These are phyloP conservation scores for Fraxinus excelsior DNA, from an alignment of 257 asterid species.

Conservation along the genomic window DNA sequence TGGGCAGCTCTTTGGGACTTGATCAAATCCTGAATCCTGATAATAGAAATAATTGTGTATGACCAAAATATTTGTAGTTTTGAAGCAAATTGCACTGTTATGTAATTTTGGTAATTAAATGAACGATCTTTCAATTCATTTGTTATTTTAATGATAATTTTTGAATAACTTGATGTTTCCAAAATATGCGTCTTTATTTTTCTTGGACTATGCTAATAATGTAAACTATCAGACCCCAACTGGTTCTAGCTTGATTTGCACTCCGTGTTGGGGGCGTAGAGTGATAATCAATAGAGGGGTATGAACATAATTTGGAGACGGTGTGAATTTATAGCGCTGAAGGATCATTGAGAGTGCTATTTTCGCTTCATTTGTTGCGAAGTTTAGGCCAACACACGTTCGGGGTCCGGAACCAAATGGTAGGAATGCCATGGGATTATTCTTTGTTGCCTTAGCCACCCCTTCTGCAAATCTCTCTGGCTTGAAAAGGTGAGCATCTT, in stretches of 20 bases:
- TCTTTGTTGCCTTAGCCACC: slow-evolving; percentile 38
- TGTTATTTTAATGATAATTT: not conserved
- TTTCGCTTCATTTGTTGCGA: slow-evolving; percentile 44
- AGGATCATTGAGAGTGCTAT: slow-evolving; percentile 48
- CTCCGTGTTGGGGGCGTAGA: not conserved
- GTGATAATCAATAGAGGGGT: not conserved
- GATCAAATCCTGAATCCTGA: not conserved
- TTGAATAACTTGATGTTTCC: not conserved
- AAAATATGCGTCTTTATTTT: not conserved
- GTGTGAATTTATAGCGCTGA: slow-evolving; percentile 36
- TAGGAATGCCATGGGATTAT: slow-evolving; percentile 46
- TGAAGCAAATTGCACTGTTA: not conserved
- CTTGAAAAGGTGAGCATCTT: slow-evolving; percentile 42
- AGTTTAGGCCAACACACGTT: slow-evolving; percentile 46
- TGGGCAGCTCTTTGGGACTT: not conserved
- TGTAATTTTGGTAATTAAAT: not conserved
- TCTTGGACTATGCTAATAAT: not conserved
- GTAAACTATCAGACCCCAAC: not conserved
- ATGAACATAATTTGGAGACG: not conserved
- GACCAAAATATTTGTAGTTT: not conserved
- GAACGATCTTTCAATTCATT: not conserved
- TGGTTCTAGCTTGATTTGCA: not conserved
- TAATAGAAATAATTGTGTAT: not conserved
- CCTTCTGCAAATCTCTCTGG: slow-evolving; percentile 49
- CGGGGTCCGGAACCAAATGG: slow-evolving; percentile 49